Base-by-base conservation (phyloP, 73 alveolate species). In the Paramecium octaurelia region DNA sequence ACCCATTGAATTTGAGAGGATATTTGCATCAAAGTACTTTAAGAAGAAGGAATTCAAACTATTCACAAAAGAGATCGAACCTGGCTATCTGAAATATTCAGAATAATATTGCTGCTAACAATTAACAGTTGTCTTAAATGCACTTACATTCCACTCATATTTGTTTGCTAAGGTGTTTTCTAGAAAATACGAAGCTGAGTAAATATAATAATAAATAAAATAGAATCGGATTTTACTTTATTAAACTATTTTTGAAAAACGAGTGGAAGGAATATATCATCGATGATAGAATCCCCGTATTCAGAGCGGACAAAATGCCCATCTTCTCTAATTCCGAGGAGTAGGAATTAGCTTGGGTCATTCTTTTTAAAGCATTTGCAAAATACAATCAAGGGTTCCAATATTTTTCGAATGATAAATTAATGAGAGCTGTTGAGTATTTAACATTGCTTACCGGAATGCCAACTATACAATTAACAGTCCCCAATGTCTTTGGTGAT, bases 161-260 rank as follows among this genome's bases (percentile, higher is more conserved):
- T 27, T 80, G 12, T 64, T 80, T 24, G 24, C 70, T 8, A 80
- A 80, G 20, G 43, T 40, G 4, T 31, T 80, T 23, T 80, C 91
- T 6, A 80, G 91, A 23, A 80, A 80, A 80, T 80, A 80, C 44
- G 91, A 80, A 43, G 76, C 91, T 38, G 91, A 80, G 91, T 80
- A 80, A 31, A 9, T n/a, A 75, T 75, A 31, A 80, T 44, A 4
- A 20, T 44, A 0, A 0, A 75, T 35, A 11, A 20, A 21, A 8
- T 80, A 80, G 91, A 24, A 80, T 46, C 24, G 91, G 91, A 80
- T 80, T 80, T 80, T 40, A n/a, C 21, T 44, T 42, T 8, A 46
- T 80, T 38, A 80, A 80, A 23, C 46, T 80, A 20, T 80, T 44
- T 43, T 38, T 80, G 35, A 43, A 29, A 21, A 42, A 80, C 24